These are phyloP conservation scores for Russula earlei DNA, from an alignment of 768 basidiomycete genomes.

Conservation along the genomic window DNA sequence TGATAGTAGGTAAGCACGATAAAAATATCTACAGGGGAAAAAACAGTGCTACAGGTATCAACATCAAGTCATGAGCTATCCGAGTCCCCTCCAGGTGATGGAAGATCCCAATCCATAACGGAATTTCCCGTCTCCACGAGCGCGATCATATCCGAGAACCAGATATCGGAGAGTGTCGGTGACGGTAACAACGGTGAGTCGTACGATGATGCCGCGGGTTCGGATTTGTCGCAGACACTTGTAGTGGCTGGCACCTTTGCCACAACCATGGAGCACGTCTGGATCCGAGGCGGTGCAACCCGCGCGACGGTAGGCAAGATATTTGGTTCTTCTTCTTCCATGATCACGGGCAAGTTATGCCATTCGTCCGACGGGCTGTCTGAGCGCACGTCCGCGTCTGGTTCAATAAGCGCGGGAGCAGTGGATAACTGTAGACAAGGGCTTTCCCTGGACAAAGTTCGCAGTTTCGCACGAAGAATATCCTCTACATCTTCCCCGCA, in stretches of 20 bases:
- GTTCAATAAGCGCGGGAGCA: neutral
- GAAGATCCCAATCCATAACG: slow-evolving; percentile 15
- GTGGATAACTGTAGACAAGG: neutral
- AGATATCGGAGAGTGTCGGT: slow-evolving; percentile 17
- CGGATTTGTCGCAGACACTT: neutral
- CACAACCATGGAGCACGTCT: neutral
- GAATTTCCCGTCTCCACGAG: slow-evolving; percentile 1
- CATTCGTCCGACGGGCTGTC: neutral
- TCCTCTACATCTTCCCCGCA: slow-evolving; percentile 19
- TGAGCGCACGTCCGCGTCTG: neutral
- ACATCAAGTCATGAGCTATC: neutral
- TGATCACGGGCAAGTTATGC: neutral
- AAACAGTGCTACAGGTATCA: neutral
- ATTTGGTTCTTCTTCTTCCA: slow-evolving; percentile 9
- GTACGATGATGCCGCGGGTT: too few species aligned
- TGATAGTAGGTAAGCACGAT: slow-evolving; percentile 12
- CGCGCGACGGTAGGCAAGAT: neutral
- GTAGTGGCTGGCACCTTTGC: neutral
- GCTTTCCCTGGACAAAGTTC: neutral
- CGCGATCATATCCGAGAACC: slow-evolving; percentile 10
- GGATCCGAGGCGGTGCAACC: neutral
- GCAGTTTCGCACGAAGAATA: slow-evolving; percentile 7
- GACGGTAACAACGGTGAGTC: slow-evolving; percentile 11
- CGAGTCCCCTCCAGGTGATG: slow-evolving; percentile 7
- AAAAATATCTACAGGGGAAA: slow-evolving; percentile 3